Evolutionary conservation across 345 rosid genomes (phyloP).

Genomic region (Moricandia moricandioides): DNA sequence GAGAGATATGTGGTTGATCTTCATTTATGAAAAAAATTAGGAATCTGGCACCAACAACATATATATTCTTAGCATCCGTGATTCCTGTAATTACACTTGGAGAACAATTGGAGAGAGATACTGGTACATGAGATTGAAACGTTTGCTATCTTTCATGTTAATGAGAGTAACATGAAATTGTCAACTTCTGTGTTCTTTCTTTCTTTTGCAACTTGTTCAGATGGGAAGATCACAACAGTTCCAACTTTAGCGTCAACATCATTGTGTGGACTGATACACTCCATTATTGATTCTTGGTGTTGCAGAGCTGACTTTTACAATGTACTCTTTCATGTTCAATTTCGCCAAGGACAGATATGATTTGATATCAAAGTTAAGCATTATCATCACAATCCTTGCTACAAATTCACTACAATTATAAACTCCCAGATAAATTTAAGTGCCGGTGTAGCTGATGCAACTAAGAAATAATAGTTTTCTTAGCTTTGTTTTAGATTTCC

Average conservation of each 20-base stretch:
- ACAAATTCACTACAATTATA: neutral
- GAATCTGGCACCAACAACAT: slow-evolving; percentile 90
- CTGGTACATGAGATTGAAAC: slow-evolving; percentile 43
- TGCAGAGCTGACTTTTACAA: slow-evolving; percentile 92
- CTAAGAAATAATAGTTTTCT: neutral
- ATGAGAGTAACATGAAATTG: neutral
- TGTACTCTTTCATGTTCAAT: slow-evolving; percentile 95
- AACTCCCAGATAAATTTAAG: neutral
- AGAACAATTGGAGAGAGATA: slow-evolving; percentile 81
- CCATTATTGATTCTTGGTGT: slow-evolving; percentile 51
- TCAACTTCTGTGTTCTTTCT: neutral
- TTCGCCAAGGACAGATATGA: slow-evolving; percentile 78
- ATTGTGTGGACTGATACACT: slow-evolving; percentile 75
- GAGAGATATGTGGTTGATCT: neutral
- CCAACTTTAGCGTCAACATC: slow-evolving; percentile 89
- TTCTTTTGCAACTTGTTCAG: slow-evolving; percentile 41
- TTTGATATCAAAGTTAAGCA: slow-evolving; percentile 39
- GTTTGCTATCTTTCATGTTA: neutral
- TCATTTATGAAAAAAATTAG: neutral
- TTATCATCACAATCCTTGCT: neutral
- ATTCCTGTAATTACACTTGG: slow-evolving; percentile 90
- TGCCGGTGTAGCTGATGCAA: neutral
- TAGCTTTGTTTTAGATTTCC: neutral
- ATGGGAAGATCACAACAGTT: slow-evolving; percentile 83
- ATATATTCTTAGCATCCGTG: slow-evolving; percentile 91